These are phyloP conservation scores for Castanospermum australe DNA, from an alignment of 306 rosid genomes.

Conservation along the genomic window DNA sequence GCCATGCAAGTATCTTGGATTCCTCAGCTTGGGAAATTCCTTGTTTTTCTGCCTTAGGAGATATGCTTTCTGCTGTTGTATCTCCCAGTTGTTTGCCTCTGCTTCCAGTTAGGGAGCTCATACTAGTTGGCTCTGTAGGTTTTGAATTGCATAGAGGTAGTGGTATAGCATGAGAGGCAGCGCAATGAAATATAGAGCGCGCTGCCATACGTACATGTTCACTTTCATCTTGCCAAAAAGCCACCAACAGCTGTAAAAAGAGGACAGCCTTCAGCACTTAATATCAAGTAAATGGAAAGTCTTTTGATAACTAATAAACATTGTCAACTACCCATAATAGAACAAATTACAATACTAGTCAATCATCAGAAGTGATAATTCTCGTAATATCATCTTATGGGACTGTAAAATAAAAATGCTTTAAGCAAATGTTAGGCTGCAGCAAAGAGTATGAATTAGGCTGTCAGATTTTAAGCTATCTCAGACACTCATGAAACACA, in stretches of 20 bases:
- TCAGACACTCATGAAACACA: slow-evolving; percentile 20
- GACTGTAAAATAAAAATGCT: background rate
- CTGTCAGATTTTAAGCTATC: slow-evolving; percentile 20
- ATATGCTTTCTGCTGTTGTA: slow-evolving; percentile 38
- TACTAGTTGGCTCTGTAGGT: slow-evolving; percentile 38
- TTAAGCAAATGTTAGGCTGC: slow-evolving; percentile 1
- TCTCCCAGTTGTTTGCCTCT: slow-evolving; percentile 39
- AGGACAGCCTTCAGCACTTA: slow-evolving; percentile 18
- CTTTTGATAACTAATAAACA: slow-evolving; percentile 12
- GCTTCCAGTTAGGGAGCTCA: slow-evolving; percentile 31
- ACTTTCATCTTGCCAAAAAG: slow-evolving; percentile 98
- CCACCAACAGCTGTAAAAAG: slow-evolving; percentile 82
- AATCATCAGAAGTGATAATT: slow-evolving; percentile 10
- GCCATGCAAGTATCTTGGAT: slow-evolving; percentile 67
- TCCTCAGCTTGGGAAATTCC: slow-evolving; percentile 53
- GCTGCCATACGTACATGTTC: slow-evolving; percentile 97
- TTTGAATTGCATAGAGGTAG: slow-evolving; percentile 58
- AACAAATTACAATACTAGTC: slow-evolving; percentile 17
- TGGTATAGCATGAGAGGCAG: slow-evolving; percentile 91
- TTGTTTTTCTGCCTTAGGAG: slow-evolving; percentile 31
- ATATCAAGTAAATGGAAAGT: slow-evolving; percentile 9
- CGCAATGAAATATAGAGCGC: slow-evolving; percentile 93
- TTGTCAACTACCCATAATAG: slow-evolving; percentile 5
- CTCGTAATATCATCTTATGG: slow-evolving; percentile 13
- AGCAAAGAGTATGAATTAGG: slow-evolving; percentile 12